Evolutionary conservation across 495 filamentous ascomycete species (phyloP), one percentile per base, ranked within the genome.

Genomic region (Xylaria venustula): DNA sequence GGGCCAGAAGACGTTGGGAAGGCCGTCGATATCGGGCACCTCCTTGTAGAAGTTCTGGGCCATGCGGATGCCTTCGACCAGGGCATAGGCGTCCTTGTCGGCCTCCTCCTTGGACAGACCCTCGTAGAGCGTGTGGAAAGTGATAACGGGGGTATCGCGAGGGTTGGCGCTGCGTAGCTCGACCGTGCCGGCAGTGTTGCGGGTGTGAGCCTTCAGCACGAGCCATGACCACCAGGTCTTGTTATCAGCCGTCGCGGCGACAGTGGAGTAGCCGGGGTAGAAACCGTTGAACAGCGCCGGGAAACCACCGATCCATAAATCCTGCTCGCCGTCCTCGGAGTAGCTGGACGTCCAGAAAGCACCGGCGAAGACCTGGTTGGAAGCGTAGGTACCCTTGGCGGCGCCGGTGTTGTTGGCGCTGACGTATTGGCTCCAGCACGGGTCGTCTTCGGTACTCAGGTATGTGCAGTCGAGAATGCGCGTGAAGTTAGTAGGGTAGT

Each of bases 231-330:
- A 81, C 66, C 71, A 63, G 32, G 75, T 65, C 46, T 75, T 63
- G 45, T 75, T 50, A 42, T 64, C 54, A 11, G 71, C 26, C 47
- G 67, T 51, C 54, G 42, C 80, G 73, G 54, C 54, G 44, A 48
- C 48, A 20, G 54, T 2, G 12, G 46, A 58, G 50, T 73, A 83
- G 12, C 74, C 77, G 0, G 76, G 79, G 65, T 64, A 83, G 57
- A 83, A 84, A 44, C 79, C 81, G 52, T 70, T 74, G 74, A 86
- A 85, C 30, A 79, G 70, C n/a, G 76, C 74, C 3, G 82, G 81
- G 4, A 76, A 79, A 46, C 84, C 81, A 55, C 80, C 81, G 42
- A 82, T 71, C 61, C 84, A 81, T 7, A 81, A 61, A 54, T 87
- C 85, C 61, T 77, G 70, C 23, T 72, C 69, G 44, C 72, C 67